phyloP scores from a whole-genome alignment of 129 eudicot genomes.

The Pittosporum tobira region DNA sequence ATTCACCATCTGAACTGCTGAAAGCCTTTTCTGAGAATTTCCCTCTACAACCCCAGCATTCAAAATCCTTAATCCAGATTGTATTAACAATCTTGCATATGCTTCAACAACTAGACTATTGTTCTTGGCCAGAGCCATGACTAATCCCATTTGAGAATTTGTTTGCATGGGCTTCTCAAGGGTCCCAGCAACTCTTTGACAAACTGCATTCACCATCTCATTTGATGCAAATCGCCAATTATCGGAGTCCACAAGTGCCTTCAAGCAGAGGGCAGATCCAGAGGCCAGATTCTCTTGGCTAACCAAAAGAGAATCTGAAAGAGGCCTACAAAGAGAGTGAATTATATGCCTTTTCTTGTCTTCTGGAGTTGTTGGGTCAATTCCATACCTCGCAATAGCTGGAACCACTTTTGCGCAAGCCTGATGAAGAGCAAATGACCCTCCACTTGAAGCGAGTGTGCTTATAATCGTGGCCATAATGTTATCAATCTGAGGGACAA shows the following conservation, averaged over 20 bases:
- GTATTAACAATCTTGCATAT: conserved; percentile 63
- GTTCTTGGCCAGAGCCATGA: conserved; percentile 73
- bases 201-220: conserved; percentile 78
- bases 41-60: conserved; percentile 45
- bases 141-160: conserved; percentile 76
- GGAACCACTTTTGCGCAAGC: conserved; percentile 97
- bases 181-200: conserved; percentile 75
- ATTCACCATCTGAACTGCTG: conserved; percentile 87
- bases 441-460: conserved; percentile 60
- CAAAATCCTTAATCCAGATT: conserved; percentile 57
- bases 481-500: conserved; percentile 71
- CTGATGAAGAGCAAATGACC: conserved; percentile 89
- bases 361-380: conserved; percentile 73
- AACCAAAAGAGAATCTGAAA: conserved; percentile 68
- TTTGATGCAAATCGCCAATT: conserved; percentile 78
- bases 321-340: conserved; percentile 76
- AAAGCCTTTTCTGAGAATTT: conserved; percentile 61
- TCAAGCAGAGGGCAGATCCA: conserved; percentile 86
- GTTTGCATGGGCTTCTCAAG: conserved; percentile 54
- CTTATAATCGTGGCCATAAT: conserved; percentile 70
- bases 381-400: conserved; percentile 76
- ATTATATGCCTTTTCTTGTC: conserved; percentile 50
- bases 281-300: conserved; percentile 70
- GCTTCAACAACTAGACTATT: conserved; percentile 62
- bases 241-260: conserved; percentile 80